These are phyloP conservation scores for Kodamaea fukazawae DNA, from an alignment of 805 yeast genomes.

Conservation along the genomic window DNA sequence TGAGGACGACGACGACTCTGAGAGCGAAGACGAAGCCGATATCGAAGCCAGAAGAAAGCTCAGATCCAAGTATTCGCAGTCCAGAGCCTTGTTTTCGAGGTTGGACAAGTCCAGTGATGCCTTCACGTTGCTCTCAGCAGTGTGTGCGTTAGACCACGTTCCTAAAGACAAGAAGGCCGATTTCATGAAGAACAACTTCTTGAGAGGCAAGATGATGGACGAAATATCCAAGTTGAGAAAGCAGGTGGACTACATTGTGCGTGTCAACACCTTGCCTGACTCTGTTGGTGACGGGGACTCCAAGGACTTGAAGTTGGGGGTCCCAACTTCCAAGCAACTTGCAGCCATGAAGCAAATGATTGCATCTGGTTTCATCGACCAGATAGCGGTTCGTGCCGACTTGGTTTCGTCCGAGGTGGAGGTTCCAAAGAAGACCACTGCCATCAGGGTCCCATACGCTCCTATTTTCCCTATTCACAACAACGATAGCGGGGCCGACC, in stretches of 20 bases:
- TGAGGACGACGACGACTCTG: constrained; percentile 32
- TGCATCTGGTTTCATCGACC: constrained; percentile 90
- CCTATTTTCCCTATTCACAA: constrained; percentile 51
- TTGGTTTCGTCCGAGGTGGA: constrained; percentile 58
- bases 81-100: constrained; percentile 58
- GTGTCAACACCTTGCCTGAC: constrained; percentile 59
- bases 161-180: constrained; percentile 41
- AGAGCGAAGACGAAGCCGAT: constrained; percentile 31
- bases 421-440: constrained; percentile 54
- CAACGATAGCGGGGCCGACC: constrained; percentile 38
- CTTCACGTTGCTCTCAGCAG: constrained; percentile 69
- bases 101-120: constrained; percentile 78
- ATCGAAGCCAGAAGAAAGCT: constrained; percentile 39
- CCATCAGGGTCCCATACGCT: constrained; percentile 62
- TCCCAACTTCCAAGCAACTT: constrained; percentile 69
- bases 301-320: constrained; percentile 48
- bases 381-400: constrained; percentile 83
- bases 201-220: constrained; percentile 78
- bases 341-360: constrained; percentile 86
- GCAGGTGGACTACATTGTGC: constrained; percentile 76
- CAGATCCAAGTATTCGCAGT: constrained; percentile 53
- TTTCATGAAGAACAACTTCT: constrained; percentile 60
- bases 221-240: constrained; percentile 79
- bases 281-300: constrained; percentile 47
- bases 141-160: constrained; percentile 84